phyloP scores from a whole-genome alignment of 1,284 basidiomycete species.

The Uromyces viciae-fabae region DNA sequence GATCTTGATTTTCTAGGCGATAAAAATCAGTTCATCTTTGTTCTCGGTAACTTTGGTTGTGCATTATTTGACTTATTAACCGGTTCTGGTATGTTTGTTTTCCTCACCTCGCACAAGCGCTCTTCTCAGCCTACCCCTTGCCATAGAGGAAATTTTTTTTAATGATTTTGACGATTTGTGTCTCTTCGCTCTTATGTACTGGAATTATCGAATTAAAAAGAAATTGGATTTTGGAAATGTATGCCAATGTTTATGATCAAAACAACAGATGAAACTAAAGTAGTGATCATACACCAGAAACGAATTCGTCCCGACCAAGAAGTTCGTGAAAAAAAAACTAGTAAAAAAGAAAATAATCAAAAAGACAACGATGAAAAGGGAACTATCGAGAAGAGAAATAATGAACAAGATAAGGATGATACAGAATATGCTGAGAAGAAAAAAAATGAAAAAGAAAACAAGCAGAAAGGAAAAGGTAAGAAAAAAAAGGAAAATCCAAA shows the following conservation, averaged over 20 bases:
- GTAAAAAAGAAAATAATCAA: too few relatives aligned
- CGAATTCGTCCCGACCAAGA: too few relatives aligned
- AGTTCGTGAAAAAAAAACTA: too few relatives aligned
- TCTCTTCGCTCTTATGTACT: background rate
- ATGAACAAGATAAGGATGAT: too few relatives aligned
- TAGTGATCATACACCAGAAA: background rate
- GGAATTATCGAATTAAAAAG: background rate
- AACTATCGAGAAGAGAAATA: too few relatives aligned
- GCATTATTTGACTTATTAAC: conserved; percentile 12
- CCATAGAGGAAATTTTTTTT: too few relatives aligned
- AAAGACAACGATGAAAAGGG: too few relatives aligned
- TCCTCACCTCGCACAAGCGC: background rate
- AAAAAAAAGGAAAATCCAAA: background rate
- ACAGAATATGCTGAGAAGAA: too few relatives aligned
- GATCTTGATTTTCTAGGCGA: conserved; percentile 17
- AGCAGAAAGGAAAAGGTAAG: background rate
- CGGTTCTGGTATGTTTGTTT: conserved; percentile 2
- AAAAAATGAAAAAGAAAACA: too few relatives aligned
- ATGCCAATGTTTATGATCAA: conserved; percentile 14
- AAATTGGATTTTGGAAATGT: conserved; percentile 28
- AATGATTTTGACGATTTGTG: background rate
- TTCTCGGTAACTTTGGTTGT: conserved; percentile 4
- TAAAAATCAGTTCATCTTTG: conserved; percentile 15
- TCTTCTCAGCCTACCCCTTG: background rate
- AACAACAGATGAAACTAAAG: conserved; percentile 5